A percentile compares a stretch with the other conserved stretches of the same genome.
Conservation (phyloP, 148 eudicot genomes). For the Rheum nobile region DNA sequence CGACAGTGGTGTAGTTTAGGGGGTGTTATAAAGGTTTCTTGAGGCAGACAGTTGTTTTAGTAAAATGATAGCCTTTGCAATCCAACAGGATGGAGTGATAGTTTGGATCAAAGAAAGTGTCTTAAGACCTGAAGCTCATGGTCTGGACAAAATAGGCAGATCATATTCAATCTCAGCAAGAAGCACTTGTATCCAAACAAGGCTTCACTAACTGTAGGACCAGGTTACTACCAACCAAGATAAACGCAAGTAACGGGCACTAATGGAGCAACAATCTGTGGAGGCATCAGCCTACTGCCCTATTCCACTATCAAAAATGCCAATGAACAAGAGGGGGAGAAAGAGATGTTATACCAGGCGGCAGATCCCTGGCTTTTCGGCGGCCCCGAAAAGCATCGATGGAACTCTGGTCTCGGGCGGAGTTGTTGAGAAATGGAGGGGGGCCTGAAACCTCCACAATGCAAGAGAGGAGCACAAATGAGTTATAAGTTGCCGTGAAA, state of each 20-base stretch:
- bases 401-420: slow-evolving; percentile 32
- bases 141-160: too few species aligned
- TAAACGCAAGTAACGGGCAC: too few species aligned
- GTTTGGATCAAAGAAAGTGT: too few species aligned
- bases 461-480: background rate
- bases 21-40: background rate
- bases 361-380: slow-evolving; percentile 44
- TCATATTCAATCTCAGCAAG: too few species aligned
- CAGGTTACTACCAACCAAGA: too few species aligned
- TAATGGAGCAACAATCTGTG: too few species aligned
- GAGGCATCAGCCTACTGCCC: too few species aligned
- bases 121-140: too few species aligned
- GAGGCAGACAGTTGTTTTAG: background rate
- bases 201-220: too few species aligned
- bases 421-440: slow-evolving; percentile 67
- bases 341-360: slow-evolving; percentile 42
- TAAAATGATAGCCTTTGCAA: background rate
- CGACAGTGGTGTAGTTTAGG: background rate
- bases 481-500: background rate
- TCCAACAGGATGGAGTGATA: too few species aligned
- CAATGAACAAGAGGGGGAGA: background rate
- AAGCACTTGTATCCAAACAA: too few species aligned
- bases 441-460: slow-evolving; percentile 73
- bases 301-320: too few species aligned
- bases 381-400: slow-evolving; percentile 30